Evolutionary conservation across 73 alveolate species (phyloP).

Genomic region (Breviolum minutum): DNA sequence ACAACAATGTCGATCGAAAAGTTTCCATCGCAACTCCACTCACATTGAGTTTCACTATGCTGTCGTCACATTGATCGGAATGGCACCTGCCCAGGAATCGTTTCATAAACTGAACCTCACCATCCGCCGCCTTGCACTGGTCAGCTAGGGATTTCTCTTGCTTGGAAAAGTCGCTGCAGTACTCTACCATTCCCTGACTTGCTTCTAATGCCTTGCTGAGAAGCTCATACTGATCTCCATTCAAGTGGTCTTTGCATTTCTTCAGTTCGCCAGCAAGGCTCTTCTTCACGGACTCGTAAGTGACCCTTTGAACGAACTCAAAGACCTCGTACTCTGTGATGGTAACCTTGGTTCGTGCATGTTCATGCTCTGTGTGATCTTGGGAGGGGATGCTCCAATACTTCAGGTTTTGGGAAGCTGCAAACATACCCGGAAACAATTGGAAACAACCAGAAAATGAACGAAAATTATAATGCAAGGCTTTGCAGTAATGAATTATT

Average conservation of each 20-base stretch:
- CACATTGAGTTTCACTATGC: background rate
- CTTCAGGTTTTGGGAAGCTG: too few relatives aligned
- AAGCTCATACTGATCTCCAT: background rate
- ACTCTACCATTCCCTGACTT: background rate
- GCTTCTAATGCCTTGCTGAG: background rate
- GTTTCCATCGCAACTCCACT: background rate
- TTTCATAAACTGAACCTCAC: background rate
- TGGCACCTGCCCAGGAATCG: background rate
- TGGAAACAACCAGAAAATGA: too few relatives aligned
- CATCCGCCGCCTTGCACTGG: background rate
- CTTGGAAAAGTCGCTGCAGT: background rate
- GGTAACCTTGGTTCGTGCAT: background rate
- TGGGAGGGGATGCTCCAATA: too few relatives aligned
- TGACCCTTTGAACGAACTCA: too few relatives aligned
- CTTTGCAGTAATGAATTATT: too few relatives aligned
- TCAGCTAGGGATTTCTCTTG: background rate
- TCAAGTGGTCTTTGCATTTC: background rate
- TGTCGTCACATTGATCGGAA: background rate
- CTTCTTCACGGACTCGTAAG: too few relatives aligned
- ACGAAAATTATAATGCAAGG: too few relatives aligned
- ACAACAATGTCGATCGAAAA: background rate
- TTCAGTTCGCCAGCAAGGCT: too few relatives aligned
- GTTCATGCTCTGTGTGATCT: too few relatives aligned
- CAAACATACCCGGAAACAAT: too few relatives aligned
- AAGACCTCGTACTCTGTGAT: background rate